Conservation (phyloP, 768 basidiomycete species). For the Tulasnella sp. region DNA sequence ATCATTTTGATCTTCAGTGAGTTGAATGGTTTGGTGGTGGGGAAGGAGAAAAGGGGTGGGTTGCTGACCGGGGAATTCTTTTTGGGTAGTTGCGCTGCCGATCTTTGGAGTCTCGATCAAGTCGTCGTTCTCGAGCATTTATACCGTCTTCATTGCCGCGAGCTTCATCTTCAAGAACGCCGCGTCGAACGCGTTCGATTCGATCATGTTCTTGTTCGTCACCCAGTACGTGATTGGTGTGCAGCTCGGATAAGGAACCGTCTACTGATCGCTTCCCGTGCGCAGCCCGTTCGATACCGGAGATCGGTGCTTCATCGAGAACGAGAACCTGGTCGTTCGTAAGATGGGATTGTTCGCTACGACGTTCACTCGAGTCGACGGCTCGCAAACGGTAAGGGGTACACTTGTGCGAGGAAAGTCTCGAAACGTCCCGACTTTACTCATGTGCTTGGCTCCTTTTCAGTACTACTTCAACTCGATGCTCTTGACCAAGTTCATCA, state of each 20-base stretch:
- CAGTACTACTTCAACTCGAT: slow-evolving; percentile 73
- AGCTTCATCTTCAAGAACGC: slow-evolving; percentile 75
- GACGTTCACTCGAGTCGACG: slow-evolving; percentile 44
- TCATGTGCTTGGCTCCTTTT: background rate
- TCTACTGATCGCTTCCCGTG: background rate
- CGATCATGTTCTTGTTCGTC: slow-evolving; percentile 73
- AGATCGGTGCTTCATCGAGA: slow-evolving; percentile 69
- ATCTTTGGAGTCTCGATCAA: slow-evolving; percentile 58
- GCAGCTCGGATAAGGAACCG: background rate
- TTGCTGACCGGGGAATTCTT: background rate
- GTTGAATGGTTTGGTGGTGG: background rate
- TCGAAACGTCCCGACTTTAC: background rate
- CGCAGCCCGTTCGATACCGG: slow-evolving; percentile 67
- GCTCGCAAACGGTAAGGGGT: background rate
- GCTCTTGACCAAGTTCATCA: slow-evolving; percentile 62
- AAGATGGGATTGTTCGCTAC: slow-evolving; percentile 75
- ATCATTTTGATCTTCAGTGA: slow-evolving; percentile 51
- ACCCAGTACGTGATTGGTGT: slow-evolving; percentile 48
- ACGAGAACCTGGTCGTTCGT: slow-evolving; percentile 63
- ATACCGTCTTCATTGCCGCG: slow-evolving; percentile 48
- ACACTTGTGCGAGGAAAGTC: background rate
- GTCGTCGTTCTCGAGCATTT: slow-evolving; percentile 58
- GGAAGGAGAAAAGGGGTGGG: background rate
- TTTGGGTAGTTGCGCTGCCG: slow-evolving; percentile 41
- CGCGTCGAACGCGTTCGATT: slow-evolving; percentile 61